Base-by-base conservation (phyloP, 352 stramenopile genomes). In the Phytophthora pisi region DNA sequence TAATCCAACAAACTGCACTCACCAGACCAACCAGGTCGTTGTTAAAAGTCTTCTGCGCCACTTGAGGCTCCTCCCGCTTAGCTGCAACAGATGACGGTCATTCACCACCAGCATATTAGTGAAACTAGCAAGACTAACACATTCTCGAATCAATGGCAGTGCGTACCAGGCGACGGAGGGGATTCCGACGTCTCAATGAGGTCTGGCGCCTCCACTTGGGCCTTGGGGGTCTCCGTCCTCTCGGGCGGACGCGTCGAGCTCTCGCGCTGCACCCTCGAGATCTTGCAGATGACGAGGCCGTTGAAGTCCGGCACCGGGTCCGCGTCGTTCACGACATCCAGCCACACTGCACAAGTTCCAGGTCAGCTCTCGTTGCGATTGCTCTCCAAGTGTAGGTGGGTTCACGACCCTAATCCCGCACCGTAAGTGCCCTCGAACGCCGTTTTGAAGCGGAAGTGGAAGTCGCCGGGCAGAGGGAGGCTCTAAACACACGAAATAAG, bases 361-460 rank as follows among this genome's bases (percentile, higher is more conserved):
- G 34, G 31, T 68, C 38, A 64, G 20, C 28, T 52, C 28, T 47
- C 9, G 28, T 9, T 7, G 56, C 11, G 6, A 30, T 55, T 57
- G 59, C 65, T 70, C 55, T 55, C 45, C 34, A 67, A 66, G 8
- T 66, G 55, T 63, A 8, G 8, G 23, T 49, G 4, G 31, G 31
- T 50, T 4, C 13, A 40, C 3, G 8, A 20, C 9, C 51, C 30
- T 16, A 28, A 47, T 15, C 18, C 23, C 34, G 92, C 30, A 95
- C 88, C 88, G 38, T 93, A 95, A 38, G 88, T 95, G 50, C 88
- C 86, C 61, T 95, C 88, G 52, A 95, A 95, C 30, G 84, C 70
- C 38, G 85, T 92, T 68, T 95, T 95, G 69, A 95, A 95, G 61
- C 88, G 85, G 61, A 93, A 95, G 45, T 95, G 88, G 64, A 93